Base-by-base conservation (phyloP, 768 basidiomycete species). In the Mycena chlorophos region DNA sequence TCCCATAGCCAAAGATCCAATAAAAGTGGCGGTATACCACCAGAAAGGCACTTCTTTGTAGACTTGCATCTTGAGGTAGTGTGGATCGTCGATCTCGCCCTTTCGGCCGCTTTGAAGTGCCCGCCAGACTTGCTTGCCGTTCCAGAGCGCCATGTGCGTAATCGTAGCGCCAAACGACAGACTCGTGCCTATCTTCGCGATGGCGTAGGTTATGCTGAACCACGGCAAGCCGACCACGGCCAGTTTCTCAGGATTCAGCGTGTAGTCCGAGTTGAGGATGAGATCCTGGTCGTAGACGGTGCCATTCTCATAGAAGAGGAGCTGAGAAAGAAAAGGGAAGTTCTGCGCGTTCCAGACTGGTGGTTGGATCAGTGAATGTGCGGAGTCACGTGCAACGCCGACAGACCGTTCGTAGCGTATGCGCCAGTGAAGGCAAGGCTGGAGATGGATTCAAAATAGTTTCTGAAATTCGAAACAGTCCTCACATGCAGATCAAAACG, bases 301-400 rank as follows among this genome's bases (percentile, higher is more conserved):
- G 0, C 81, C 54, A 25, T 84, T 80, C 61, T 78, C 72, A 57
- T 78, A 75, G 64, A 78, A 83, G 13, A 83, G 63, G 4, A 70
- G 31, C 52, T 83, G 82, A 2, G 78, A 77, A 16, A 83, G 67
- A 69, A 85, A 85, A 1, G 85, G 85, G 71, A 86, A 84, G 61
- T 73, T 78, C 62, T 82, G 78, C 1, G 78, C 78, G 42, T 79
- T 66, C 85, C 84, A 87, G 12, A 76, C 69, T 60, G 26, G 28
- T 8, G 40, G 22, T 6, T 14, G 8, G n/a, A 14, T 34, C 31
- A 34, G 31, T n/a, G 20, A 49, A 23, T n/a, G 20, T 5, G 25
- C 4, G 12, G 31, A 5, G 3, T 1, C 3, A 27, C 3, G 1
- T 1, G 22, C 5, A 17, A 3, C 19, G 25, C 8, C 5, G 14